phyloP scores from a whole-genome alignment of 2,329 filamentous ascomycete genomes.

The Tothia fuscella region DNA sequence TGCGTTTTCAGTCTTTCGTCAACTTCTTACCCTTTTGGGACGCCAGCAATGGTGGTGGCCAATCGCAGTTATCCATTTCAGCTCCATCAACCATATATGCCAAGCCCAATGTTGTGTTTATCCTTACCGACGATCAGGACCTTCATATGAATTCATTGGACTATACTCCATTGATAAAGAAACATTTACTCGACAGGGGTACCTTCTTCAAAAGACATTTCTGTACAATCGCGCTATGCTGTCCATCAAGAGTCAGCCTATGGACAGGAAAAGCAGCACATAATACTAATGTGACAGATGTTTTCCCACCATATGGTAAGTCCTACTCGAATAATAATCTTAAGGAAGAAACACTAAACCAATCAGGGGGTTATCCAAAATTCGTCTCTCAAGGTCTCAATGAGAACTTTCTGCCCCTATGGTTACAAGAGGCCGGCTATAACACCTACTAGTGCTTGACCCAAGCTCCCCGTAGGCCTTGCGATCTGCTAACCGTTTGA shows the following conservation, averaged over 20 bases:
- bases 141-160: conserved; percentile 44
- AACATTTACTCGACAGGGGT: conserved; percentile 46
- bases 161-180: conserved; percentile 47
- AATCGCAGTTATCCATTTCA: too few species aligned
- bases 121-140: conserved; percentile 12
- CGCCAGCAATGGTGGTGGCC: too few species aligned
- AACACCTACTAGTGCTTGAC: conserved; percentile 66
- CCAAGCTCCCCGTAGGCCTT: too few species aligned
- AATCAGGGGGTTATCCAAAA: conserved; percentile 44
- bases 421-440: conserved; percentile 58
- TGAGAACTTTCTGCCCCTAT: conserved; percentile 55
- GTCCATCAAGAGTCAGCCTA: conserved; percentile 52
- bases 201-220: conserved; percentile 52
- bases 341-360: background rate
- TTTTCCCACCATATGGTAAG: conserved; percentile 18
- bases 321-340: background rate
- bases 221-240: conserved; percentile 54
- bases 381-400: conserved; percentile 54
- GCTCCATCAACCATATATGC: background rate
- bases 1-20: too few species aligned
- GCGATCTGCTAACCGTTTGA: too few species aligned
- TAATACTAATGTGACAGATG: conserved; percentile 37
- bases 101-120: conserved; percentile 11
- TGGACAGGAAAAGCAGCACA: conserved; percentile 56
- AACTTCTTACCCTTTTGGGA: too few species aligned